These are phyloP conservation scores for Backusella mclennaniae DNA, from an alignment of 192 early-diverging fungal genomes.

Conservation along the genomic window DNA sequence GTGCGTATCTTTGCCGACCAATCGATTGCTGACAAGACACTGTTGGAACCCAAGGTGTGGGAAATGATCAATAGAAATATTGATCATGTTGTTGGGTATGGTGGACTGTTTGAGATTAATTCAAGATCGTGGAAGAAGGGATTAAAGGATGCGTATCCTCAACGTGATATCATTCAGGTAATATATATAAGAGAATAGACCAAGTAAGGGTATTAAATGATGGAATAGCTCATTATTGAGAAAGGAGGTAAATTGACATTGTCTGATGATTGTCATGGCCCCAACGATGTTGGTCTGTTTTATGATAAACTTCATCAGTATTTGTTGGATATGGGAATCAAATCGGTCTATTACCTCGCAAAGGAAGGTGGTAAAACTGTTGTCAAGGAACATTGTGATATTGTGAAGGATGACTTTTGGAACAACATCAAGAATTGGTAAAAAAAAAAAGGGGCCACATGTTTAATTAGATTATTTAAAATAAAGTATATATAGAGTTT, in stretches of 20 bases:
- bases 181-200: not conserved
- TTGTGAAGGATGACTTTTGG: conserved; percentile 30
- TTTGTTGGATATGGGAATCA: conserved; percentile 62
- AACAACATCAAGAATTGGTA: conserved; percentile 16
- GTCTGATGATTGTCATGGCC: conserved; percentile 94
- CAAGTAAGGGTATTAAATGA: too few relatives aligned
- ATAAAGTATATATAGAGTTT: too few relatives aligned
- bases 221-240: conserved; percentile 51
- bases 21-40: conserved; percentile 11
- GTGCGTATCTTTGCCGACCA: conserved; percentile 76
- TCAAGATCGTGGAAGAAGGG: conserved; percentile 92
- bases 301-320: conserved; percentile 76
- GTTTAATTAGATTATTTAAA: too few relatives aligned
- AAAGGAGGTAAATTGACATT: conserved; percentile 78
- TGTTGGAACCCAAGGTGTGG: conserved; percentile 35
- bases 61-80: conserved; percentile 75
- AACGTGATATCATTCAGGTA: conserved; percentile 77
- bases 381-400: conserved; percentile 18
- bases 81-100: conserved; percentile 73
- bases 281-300: conserved; percentile 80
- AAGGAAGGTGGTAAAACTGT: conserved; percentile 9
- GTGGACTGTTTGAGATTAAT: conserved; percentile 93
- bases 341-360: conserved; percentile 50
- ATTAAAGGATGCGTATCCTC: conserved; percentile 83
- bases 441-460: not conserved